Evolutionary conservation across 1,139 yeast genomes (phyloP), one percentile per base, ranked within the genome.

Genomic region (Casaregolazyma suthepensis): DNA sequence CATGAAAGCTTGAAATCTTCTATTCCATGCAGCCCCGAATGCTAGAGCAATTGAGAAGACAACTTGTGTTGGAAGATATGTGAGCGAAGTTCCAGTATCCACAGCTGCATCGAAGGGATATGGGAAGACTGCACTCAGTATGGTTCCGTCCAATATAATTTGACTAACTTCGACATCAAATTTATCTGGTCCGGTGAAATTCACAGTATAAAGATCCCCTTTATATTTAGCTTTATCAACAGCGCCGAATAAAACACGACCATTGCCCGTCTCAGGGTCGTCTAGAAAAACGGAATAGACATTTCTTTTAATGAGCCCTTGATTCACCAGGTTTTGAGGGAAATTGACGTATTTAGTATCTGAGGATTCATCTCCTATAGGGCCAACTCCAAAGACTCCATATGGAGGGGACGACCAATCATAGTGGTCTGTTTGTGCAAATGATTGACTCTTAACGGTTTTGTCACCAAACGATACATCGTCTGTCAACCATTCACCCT

Each of bases 171-270:
- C 43, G 5, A 55, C 56, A 31, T 42, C 38, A 26, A 54, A 54
- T 5, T 54, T n/a, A 17, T 20, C 23, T 20, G 38, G 15, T 13
- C 52, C 40, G 15, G 54, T 56, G 40, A 63, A 42, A n/a, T 70
- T 69, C 7, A 69, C 61, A 2, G 66, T 62, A 53, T 57, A 60
- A 18, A 81, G 71, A 6, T 70, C 61, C 0, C 85, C 86, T 0
- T 68, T 50, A 63, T 74, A 80, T 63, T 79, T 79, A 31, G 77
- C 71, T 46, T 71, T 69, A 65, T 82, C 86, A 9, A 81, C 70
- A 5, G 82, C 87, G 5, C 87, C 87, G 64, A 82, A 80, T 50
- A 82, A 66, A 29, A 82, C 61, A 19, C 72, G 63, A 1, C 86
- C 87, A 1, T 69, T 55, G 18, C 66, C 58, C 1, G 77, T 66